phyloP scores from a whole-genome alignment of 148 eudicot species.

The Drosera capensis region DNA sequence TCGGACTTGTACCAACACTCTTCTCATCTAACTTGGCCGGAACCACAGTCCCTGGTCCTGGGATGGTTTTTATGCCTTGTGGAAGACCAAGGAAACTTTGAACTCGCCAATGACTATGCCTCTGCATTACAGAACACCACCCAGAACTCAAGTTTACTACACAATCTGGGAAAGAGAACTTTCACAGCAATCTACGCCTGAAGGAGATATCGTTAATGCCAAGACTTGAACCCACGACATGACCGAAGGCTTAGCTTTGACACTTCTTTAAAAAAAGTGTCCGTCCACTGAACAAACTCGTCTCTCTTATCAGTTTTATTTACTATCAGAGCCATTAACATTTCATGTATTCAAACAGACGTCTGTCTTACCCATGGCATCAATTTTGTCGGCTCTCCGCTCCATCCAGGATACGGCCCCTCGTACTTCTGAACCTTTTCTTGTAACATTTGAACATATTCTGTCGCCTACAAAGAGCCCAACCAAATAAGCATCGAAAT shows the following conservation, averaged over 20 bases:
- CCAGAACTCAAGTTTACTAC: too few relatives aligned
- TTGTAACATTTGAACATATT: constrained; percentile 69
- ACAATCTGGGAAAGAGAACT: too few relatives aligned
- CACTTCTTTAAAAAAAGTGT: too few relatives aligned
- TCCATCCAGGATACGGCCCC: constrained; percentile 70
- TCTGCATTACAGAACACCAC: too few relatives aligned
- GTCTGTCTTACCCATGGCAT: constrained; percentile 97
- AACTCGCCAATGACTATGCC: background rate
- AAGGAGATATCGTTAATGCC: too few relatives aligned
- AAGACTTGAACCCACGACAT: too few relatives aligned
- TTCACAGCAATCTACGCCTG: too few relatives aligned
- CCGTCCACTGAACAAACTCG: too few relatives aligned
- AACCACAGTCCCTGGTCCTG: background rate
- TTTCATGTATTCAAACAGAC: too few relatives aligned
- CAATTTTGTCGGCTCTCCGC: constrained; percentile 68
- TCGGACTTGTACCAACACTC: constrained; percentile 22
- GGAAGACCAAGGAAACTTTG: background rate
- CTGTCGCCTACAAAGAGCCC: constrained; percentile 73
- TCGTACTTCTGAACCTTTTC: constrained; percentile 83
- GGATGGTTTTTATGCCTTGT: background rate
- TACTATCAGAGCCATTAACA: too few relatives aligned
- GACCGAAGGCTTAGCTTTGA: too few relatives aligned
- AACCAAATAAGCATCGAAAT: constrained; percentile 1
- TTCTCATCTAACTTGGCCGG: constrained; percentile 45
- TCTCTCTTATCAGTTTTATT: too few relatives aligned